Conservation (phyloP, 2,329 filamentous ascomycete species). For the Dactylella cylindrospora region DNA sequence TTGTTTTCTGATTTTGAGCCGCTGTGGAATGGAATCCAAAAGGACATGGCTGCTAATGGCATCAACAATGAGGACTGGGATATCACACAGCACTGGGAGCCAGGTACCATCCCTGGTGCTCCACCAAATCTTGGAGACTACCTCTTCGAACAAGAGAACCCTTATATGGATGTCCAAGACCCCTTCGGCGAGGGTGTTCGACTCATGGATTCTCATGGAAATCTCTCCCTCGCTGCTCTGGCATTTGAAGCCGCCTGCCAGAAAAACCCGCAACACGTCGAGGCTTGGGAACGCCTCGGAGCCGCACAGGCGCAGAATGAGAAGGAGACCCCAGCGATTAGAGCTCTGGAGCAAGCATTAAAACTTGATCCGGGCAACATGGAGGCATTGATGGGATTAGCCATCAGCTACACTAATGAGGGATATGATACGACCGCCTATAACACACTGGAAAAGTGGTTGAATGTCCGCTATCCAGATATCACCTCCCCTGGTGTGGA, state of each 20-base stretch:
- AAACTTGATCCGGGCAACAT: slow-evolving; percentile 85
- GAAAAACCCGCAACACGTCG: slow-evolving; percentile 80
- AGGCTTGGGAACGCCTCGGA: slow-evolving; percentile 91
- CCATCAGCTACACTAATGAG: slow-evolving; percentile 97
- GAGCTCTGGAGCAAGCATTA: slow-evolving; percentile 85
- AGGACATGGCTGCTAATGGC: slow-evolving; percentile 60
- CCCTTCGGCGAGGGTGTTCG: slow-evolving; percentile 91
- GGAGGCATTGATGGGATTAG: slow-evolving; percentile 87
- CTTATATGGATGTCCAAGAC: slow-evolving; percentile 77
- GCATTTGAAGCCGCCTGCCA: slow-evolving; percentile 96
- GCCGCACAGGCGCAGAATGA: slow-evolving; percentile 96
- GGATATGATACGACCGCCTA: slow-evolving; percentile 97
- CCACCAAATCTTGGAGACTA: slow-evolving; percentile 72
- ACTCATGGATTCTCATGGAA: slow-evolving; percentile 91
- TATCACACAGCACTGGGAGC: slow-evolving; percentile 63
- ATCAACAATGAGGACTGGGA: slow-evolving; percentile 81
- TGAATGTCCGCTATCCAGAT: slow-evolving; percentile 88
- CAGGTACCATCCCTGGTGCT: slow-evolving; percentile 59
- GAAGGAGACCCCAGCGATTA: slow-evolving; percentile 93
- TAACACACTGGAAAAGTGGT: slow-evolving; percentile 92
- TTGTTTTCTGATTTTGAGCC: slow-evolving; percentile 86
- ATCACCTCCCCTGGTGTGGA: slow-evolving; percentile 76
- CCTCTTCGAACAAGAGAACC: slow-evolving; percentile 90
- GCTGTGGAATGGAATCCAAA: slow-evolving; percentile 78
- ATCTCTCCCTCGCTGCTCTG: slow-evolving; percentile 86